Evolutionary conservation across 768 basidiomycete genomes (phyloP), one percentile per base, ranked within the genome.

Genomic region (Kwoniella shandongensis): DNA sequence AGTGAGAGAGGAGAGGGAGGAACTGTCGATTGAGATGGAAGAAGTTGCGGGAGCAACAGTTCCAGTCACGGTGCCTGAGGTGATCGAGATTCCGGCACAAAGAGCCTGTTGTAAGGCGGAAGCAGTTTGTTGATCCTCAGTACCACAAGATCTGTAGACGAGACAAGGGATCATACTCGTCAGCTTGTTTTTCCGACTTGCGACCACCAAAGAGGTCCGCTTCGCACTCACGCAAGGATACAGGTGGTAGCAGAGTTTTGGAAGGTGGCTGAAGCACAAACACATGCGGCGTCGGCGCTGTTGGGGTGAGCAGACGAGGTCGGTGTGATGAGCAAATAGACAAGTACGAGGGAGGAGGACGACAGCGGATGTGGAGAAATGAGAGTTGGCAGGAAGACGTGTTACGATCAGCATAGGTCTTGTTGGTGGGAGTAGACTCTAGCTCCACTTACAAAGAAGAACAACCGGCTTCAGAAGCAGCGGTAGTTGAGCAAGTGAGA

Each of bases 261-360:
- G 68, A 74, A 74, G 6, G 55, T 57, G 20, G 70, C 66, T 36
- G 45, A 62, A 29, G 62, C 57, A 47, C 73, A 74, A 51, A 72
- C 63, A 61, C 73, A 74, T n/a, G 54, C 40, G 45, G 56, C 46
- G 53, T 74, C 68, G 54, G 64, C 55, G 44, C 64, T 71, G 47
- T 3, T n/a, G n/a, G n/a, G n/a, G n/a, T n/a, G n/a, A 22, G 18
- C 18, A 32, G 15, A 51, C 17, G 22, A n/a, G 20, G 18, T 42
- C 2, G 10, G 41, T 23, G 30, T 6, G 1, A 8, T 4, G 13
- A 4, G 18, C 27, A 27, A 29, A 20, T 38, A 27, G 25, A n/a
- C 22, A 6, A 42, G 15, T 6, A 36, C 30, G n/a, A 17, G 4
- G 8, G 20, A 38, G 40, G 13, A 20, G 42, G 18, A n/a, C n/a